A percentile compares a stretch with the other conserved stretches of the same genome.
phyloP scores from a whole-genome alignment of 306 rosid genomes.

The Casuarina equisetifolia region DNA sequence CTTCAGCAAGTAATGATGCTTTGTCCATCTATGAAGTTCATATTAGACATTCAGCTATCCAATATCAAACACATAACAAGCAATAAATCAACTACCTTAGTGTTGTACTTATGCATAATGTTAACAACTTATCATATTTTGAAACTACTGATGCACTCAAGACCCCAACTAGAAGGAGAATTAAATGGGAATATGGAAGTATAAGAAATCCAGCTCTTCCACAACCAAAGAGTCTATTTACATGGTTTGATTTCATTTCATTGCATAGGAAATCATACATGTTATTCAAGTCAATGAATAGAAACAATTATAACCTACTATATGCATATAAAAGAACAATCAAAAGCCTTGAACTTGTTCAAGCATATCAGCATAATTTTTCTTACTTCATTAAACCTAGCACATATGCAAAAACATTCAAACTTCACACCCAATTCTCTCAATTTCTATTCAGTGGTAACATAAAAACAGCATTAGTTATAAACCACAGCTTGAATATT shows the following conservation, averaged over 20 bases:
- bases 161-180: background rate
- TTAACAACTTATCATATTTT: background rate
- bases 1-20: constrained; percentile 71
- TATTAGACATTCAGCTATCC: background rate
- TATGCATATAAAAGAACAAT: background rate
- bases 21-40: constrained; percentile 67
- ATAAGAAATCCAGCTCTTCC: background rate
- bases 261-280: too few relatives aligned
- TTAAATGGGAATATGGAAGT: background rate
- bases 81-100: background rate
- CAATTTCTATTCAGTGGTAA: background rate
- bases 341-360: background rate
- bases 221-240: background rate
- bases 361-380: background rate
- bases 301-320: background rate
- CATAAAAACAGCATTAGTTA: background rate
- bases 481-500: background rate
- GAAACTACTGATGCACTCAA: background rate
- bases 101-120: background rate
- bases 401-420: background rate
- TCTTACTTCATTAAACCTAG: background rate
- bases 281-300: background rate
- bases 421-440: background rate
- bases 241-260: background rate
- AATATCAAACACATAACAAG: constrained; percentile 15